phyloP scores from a whole-genome alignment of 352 stramenopile genomes.

The Phytophthora nicotianae region DNA sequence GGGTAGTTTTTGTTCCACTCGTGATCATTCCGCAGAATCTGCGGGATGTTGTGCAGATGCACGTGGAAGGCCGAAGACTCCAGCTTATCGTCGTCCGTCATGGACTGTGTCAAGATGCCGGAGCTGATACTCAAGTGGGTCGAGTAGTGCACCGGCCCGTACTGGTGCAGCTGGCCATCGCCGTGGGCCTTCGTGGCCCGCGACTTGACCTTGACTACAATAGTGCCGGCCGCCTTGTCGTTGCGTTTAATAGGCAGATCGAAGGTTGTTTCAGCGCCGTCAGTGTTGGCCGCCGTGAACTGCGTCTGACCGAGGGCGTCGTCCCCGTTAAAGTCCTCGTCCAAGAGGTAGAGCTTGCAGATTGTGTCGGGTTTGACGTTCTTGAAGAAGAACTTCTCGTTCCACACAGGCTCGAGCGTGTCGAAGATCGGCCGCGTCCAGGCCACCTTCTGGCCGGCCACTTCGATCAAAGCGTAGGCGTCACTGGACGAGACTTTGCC shows the following conservation, averaged over 20 bases:
- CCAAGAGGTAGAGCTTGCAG: conserved; percentile 44
- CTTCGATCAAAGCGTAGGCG: conserved; percentile 44
- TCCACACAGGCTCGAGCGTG: conserved; percentile 42
- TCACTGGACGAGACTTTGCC: conserved; percentile 40
- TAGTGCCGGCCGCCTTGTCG: conserved; percentile 33
- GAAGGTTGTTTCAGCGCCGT: conserved; percentile 32
- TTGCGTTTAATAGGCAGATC: conserved; percentile 33
- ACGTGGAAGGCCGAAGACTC: conserved; percentile 39
- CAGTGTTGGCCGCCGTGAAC: conserved; percentile 37
- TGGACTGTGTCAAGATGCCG: conserved; percentile 31
- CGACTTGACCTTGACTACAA: conserved; percentile 43
- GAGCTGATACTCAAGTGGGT: conserved; percentile 31
- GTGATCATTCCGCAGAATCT: conserved; percentile 30
- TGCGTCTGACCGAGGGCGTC: conserved; percentile 42
- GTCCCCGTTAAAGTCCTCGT: conserved; percentile 42
- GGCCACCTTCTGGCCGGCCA: conserved; percentile 39
- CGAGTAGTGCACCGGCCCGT: conserved; percentile 44
- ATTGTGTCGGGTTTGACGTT: conserved; percentile 42
- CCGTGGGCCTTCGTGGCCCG: conserved; percentile 4
- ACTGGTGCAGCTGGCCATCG: conserved; percentile 24
- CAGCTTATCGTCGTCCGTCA: conserved; percentile 34
- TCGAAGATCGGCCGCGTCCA: conserved; percentile 44
- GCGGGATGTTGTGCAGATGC: conserved; percentile 39
- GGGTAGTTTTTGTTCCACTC: conserved; percentile 50
- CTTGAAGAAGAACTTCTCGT: conserved; percentile 49